These are phyloP conservation scores for Barnettozyma siamensis DNA, from an alignment of 805 yeast species.

Conservation along the genomic window DNA sequence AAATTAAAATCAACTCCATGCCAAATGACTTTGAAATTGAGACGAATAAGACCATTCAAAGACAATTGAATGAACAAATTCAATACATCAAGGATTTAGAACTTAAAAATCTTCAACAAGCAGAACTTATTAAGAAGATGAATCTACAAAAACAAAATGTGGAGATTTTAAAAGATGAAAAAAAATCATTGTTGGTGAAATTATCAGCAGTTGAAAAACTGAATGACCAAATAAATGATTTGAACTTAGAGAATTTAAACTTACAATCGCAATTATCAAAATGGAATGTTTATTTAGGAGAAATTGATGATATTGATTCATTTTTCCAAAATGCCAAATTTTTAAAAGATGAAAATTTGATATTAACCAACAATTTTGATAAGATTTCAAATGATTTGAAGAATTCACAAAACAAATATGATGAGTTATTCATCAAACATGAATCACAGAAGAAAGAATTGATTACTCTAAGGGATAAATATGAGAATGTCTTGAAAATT, in stretches of 20 bases:
- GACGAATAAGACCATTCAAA: slow-evolving; percentile 25
- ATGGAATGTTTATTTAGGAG: slow-evolving; percentile 38
- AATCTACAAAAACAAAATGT: slow-evolving; percentile 40
- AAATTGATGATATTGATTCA: slow-evolving; percentile 30
- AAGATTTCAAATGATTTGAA: slow-evolving; percentile 25
- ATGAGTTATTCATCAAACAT: slow-evolving; percentile 36
- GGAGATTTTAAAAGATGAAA: slow-evolving; percentile 55
- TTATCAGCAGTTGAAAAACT: slow-evolving; percentile 34
- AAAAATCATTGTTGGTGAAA: slow-evolving; percentile 35
- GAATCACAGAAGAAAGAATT: slow-evolving; percentile 25
- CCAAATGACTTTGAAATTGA: slow-evolving; percentile 35
- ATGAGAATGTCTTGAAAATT: slow-evolving; percentile 26
- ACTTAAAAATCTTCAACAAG: slow-evolving; percentile 45
- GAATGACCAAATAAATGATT: slow-evolving; percentile 39
- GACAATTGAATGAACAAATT: slow-evolving; percentile 37
- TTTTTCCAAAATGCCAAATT: slow-evolving; percentile 35
- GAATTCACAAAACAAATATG: slow-evolving; percentile 23
- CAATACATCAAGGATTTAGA: slow-evolving; percentile 43
- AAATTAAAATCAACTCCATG: slow-evolving; percentile 29
- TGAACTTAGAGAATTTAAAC: slow-evolving; percentile 45
- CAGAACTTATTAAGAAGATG: slow-evolving; percentile 44
- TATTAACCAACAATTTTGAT: slow-evolving; percentile 28
- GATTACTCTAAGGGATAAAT: slow-evolving; percentile 21
- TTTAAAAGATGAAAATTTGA: slow-evolving; percentile 34
- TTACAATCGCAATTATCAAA: slow-evolving; percentile 42